Evolutionary conservation across 306 rosid genomes (phyloP), one percentile per base, ranked within the genome.

Genomic region (Acmispon strigosus): DNA sequence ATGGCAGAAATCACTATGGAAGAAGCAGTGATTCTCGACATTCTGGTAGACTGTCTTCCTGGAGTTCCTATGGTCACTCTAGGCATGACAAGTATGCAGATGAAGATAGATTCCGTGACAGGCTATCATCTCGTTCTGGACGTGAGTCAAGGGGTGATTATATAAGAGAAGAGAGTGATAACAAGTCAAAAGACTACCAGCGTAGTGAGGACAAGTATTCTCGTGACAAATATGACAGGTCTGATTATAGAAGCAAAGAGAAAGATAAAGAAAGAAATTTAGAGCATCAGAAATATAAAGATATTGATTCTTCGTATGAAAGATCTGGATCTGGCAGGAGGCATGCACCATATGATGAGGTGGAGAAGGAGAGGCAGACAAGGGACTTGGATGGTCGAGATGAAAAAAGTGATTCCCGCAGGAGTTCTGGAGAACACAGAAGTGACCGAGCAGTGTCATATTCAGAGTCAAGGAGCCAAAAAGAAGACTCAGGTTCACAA

Each of bases 101-200:
- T 50, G 92, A 85, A 48, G 92, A 87, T 59, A 87, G 85, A 82
- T 64, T 54, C 48, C 70, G 49, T 74, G 90, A 81, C 49, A 86
- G 78, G 84, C 22, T 51, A 43, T 73, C 85, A 62, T 81, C 92
- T 80, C 92, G 79, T 50, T 78, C 80, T 74, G 77, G 63, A 62
- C 82, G 82, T 57, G 97, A 87, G 53, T 69, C 90, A n/a, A 90
- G 85, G 75, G 89, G 83, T 55, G 88, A 86, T 68, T 69, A 70
- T 81, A 20, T 11, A 29, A 82, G 87, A 75, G 82, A 81, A 66
- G 90, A 86, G 34, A 78, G 78, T 52, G 84, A 83, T 62, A 65
- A 22, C 62, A 85, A 83, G 77, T 72, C 93, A 57, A 86, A 84
- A 80, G 89, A 88, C 55, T 80, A 80, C 15, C 60, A 27, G 2